Base-by-base conservation (phyloP, 2,329 filamentous ascomycete species). In the Hypoxylon sp. region DNA sequence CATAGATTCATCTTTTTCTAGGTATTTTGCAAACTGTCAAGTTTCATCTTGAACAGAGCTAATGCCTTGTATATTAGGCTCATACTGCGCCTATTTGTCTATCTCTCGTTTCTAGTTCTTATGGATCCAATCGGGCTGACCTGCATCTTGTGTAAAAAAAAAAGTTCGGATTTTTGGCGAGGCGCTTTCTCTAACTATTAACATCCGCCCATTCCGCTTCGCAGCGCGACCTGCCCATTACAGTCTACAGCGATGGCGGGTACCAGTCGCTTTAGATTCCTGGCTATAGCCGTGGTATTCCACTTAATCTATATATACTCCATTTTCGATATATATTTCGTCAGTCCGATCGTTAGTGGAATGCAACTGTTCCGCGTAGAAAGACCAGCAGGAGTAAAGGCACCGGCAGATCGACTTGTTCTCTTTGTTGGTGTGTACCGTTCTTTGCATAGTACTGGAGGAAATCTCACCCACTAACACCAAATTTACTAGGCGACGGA, bases 301-400 rank as follows among this genome's bases (percentile, higher is more conserved):
- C 97, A 99, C 81, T 80, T 98, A 59, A 88, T 97, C 71, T 99
- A 99, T 80, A 91, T 97, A 62, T 92, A 91, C 78, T 97, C 94
- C 66, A 98, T 98, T 76, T 99, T 99, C 82, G 94, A 98, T 80
- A 96, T 98, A 71, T 98, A 99, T 82, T 99, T 99, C 78, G 94
- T 98, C 77, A 98, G 94, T 79, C 96, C 96, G 21, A 96, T 99
- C 74, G 96, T 98, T 60, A 92, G 91, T 83, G 96, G 96, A 77
- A 99, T 99, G 96, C 89, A 87, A 76, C 87, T 94, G 66, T 94
- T 93, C 80, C 82, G 84, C 49, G 85, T 97, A 38, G 88, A 94
- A 65, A 85, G 90, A 60, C 82, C 87, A 41, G 73, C 81, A 45
- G 81, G 82, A 56, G 79, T 80, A 55, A 89, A 91, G 79, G 88